A percentile compares a stretch with the other conserved stretches of the same genome.
phyloP scores from a whole-genome alignment of 345 rosid species.

The Moricandia moricandioides region DNA sequence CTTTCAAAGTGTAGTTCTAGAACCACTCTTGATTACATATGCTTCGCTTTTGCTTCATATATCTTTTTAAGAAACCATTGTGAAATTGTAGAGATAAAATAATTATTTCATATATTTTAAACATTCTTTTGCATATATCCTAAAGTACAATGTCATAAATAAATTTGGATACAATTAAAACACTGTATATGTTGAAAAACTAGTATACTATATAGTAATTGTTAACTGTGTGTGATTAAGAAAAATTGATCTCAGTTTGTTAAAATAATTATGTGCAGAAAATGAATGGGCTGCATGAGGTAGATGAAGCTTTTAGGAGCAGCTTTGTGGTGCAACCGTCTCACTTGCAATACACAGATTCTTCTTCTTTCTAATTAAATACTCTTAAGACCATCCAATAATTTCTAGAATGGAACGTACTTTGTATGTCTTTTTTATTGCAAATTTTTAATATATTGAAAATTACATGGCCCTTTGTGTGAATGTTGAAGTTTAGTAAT shows the following conservation, averaged over 20 bases:
- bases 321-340: slow-evolving; percentile 37
- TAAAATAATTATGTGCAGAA: slow-evolving; percentile 20
- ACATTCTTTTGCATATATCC: neutral
- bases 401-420: neutral
- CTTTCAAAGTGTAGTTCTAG: too few species aligned
- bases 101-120: neutral
- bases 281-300: slow-evolving; percentile 54
- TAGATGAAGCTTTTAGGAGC: slow-evolving; percentile 42
- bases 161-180: neutral
- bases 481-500: neutral
- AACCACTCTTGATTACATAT: too few species aligned
- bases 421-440: neutral
- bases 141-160: neutral
- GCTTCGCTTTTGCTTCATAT: too few species aligned
- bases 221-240: neutral
- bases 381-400: neutral
- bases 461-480: neutral
- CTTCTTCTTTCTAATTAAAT: slow-evolving; percentile 23
- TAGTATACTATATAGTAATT: neutral
- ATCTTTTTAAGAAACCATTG: neutral
- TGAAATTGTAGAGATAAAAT: neutral
- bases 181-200: neutral
- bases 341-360: slow-evolving; percentile 38
- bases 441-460: neutral
- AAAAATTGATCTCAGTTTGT: neutral